Base-by-base conservation (phyloP, 257 asterid species). In the Gentiana straminea region DNA sequence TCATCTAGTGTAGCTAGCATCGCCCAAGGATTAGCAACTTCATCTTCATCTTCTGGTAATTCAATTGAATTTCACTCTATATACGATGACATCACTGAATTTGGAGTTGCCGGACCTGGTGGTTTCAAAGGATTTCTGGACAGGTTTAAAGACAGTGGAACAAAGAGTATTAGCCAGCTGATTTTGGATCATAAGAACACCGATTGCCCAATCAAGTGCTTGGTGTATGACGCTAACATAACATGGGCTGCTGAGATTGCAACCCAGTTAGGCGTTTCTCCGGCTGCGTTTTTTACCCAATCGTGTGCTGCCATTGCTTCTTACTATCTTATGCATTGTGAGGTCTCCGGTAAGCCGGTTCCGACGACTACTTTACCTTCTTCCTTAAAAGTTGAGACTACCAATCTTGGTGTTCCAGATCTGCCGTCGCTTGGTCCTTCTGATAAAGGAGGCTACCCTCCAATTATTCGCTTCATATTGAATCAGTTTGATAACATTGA, bases 281-380 rank as follows among this genome's bases (percentile, higher is more conserved):
- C 63, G 44, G 81, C 79, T 41, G 81, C 84, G 39, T 77, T 79
- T 65, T 71, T 82, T 51, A 82, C 86, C 11, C 91, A 82, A 44
- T 75, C 91, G 4, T 79, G 86, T 67, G 84, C 83, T 58, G 79
- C 77, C 57, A 54, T 80, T 52, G 70, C 79, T 52, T 67, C 70
- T 49, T 71, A 73, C 65, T 75, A 82, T 11, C 84, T 81, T 0
- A 70, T 75, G 84, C 68, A 82, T 32, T 77, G 83, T 5, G 81
- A 82, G 24, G 53, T 73, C 52, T 64, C 58, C 1, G 79, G 75
- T 53, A 60, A 61, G 53, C 12, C 59, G 59, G 71, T 76, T 5
- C 5, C 46, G 24, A 15, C 24, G 24, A 15, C 24, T 15, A 15
- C 24, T 50, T 7, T 57, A 59, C 71, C 74, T 7, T 55, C 63